These are phyloP conservation scores for Salix arbutifolia DNA, from an alignment of 345 rosid genomes.

Conservation along the genomic window DNA sequence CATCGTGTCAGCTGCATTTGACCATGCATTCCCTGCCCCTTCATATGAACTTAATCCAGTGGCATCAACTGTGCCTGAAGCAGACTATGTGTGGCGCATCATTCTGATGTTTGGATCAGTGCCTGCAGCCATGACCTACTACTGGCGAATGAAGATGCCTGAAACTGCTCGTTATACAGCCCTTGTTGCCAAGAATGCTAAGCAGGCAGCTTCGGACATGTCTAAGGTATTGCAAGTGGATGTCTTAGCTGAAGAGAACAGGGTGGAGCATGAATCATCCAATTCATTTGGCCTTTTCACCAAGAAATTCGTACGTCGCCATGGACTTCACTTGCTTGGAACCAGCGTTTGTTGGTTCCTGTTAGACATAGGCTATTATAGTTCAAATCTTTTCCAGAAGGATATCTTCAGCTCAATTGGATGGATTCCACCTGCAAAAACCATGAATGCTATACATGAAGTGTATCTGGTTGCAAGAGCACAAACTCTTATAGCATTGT, in stretches of 20 bases:
- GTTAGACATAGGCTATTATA: conserved; percentile 16
- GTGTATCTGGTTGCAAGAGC: conserved; percentile 15
- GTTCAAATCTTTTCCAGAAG: conserved; percentile 17
- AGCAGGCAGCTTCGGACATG: conserved; percentile 26
- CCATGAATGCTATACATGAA: conserved; percentile 17
- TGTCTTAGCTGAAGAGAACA: conserved; percentile 9
- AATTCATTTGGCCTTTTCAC: conserved; percentile 10
- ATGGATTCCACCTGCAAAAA: conserved; percentile 14
- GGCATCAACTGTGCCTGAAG: conserved; percentile 13
- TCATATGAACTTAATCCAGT: neutral
- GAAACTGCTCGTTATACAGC: conserved; percentile 25
- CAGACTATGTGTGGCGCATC: conserved; percentile 21
- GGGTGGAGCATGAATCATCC: conserved; percentile 1
- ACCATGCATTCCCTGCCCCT: conserved; percentile 11
- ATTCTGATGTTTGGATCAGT: conserved; percentile 18
- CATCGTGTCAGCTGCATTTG: conserved; percentile 7
- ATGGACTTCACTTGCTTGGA: conserved; percentile 13
- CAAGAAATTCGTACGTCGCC: conserved; percentile 8
- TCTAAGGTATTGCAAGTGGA: conserved; percentile 18
- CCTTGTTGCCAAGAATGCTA: conserved; percentile 14
- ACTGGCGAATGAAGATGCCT: conserved; percentile 24
- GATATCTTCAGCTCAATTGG: conserved; percentile 18
- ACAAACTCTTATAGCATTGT: conserved; percentile 15
- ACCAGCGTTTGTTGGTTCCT: conserved; percentile 15
- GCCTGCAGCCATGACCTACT: conserved; percentile 17